phyloP scores from a whole-genome alignment of 106 monocot species.

The Acorus gramineus region DNA sequence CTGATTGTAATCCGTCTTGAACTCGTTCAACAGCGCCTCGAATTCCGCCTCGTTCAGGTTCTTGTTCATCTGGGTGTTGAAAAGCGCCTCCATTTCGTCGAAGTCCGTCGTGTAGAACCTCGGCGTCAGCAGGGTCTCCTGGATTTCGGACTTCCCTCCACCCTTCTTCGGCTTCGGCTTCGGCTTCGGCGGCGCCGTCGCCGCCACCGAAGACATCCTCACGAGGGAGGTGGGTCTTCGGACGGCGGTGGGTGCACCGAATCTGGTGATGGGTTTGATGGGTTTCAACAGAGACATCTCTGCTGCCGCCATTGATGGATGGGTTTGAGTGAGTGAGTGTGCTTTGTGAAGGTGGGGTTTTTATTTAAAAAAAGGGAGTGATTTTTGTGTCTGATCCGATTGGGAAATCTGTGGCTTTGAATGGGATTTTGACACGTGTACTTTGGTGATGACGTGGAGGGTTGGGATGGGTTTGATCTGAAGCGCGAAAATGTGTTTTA shows the following conservation, averaged over 20 bases:
- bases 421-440: conserved; percentile 37
- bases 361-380: background rate
- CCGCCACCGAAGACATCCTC: conserved; percentile 16
- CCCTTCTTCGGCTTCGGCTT: conserved; percentile 28
- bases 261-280: conserved; percentile 22
- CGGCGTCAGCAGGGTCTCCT: conserved; percentile 80
- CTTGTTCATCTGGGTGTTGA: conserved; percentile 86
- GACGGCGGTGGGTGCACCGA: conserved; percentile 8
- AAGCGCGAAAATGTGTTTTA: background rate
- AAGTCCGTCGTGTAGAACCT: conserved; percentile 96
- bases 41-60: conserved; percentile 84
- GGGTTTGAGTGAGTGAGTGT: background rate
- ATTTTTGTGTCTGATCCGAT: conserved; percentile 24
- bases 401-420: conserved; percentile 32
- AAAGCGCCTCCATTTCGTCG: conserved; percentile 91
- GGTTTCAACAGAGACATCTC: conserved; percentile 53
- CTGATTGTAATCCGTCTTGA: conserved; percentile 99
- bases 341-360: background rate
- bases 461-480: too few relatives aligned
- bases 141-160: conserved; percentile 37
- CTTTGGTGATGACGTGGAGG: too few relatives aligned
- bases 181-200: too few relatives aligned
- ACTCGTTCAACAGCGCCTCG: conserved; percentile 78
- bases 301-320: conserved; percentile 28
- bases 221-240: conserved; percentile 15